These are phyloP conservation scores for Cyclotella baltica DNA, from an alignment of 108 stramenopile genomes.

Conservation along the genomic window DNA sequence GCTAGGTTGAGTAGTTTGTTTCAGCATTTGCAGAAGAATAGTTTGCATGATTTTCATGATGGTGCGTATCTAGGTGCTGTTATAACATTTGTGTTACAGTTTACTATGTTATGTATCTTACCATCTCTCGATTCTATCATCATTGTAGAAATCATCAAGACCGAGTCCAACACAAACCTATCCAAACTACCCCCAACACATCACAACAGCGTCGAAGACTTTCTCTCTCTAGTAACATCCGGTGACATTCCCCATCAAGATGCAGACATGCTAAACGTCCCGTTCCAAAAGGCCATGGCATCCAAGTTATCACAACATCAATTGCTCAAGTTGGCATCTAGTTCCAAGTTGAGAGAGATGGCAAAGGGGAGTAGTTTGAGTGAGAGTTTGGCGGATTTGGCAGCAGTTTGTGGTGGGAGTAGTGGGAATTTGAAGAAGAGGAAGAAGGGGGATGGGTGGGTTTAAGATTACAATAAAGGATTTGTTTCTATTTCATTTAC, in stretches of 20 bases:
- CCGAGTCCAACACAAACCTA: constrained; percentile 77
- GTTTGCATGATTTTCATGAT: constrained; percentile 38
- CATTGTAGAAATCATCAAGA: constrained; percentile 32
- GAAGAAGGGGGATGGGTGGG: constrained; percentile 23
- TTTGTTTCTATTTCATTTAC: no score
- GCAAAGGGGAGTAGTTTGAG: neutral
- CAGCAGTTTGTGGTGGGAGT: neutral
- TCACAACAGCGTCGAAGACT: constrained; percentile 89
- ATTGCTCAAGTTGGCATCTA: constrained; percentile 20
- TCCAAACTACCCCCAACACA: constrained; percentile 67
- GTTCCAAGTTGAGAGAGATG: constrained; percentile 11
- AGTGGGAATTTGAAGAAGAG: constrained; percentile 31
- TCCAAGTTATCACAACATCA: constrained; percentile 49
- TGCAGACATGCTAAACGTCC: constrained; percentile 77
- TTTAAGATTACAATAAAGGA: no score
- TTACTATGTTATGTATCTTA: neutral
- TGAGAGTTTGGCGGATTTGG: constrained; percentile 13
- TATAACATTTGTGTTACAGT: neutral
- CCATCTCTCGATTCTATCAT: neutral
- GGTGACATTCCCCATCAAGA: constrained; percentile 93
- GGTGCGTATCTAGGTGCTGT: constrained; percentile 14
- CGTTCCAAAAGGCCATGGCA: constrained; percentile 63
- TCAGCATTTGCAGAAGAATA: constrained; percentile 34
- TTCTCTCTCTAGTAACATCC: constrained; percentile 83
- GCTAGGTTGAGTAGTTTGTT: constrained; percentile 42